phyloP scores from a whole-genome alignment of 768 basidiomycete genomes.

The Leccinum longicurvipes region DNA sequence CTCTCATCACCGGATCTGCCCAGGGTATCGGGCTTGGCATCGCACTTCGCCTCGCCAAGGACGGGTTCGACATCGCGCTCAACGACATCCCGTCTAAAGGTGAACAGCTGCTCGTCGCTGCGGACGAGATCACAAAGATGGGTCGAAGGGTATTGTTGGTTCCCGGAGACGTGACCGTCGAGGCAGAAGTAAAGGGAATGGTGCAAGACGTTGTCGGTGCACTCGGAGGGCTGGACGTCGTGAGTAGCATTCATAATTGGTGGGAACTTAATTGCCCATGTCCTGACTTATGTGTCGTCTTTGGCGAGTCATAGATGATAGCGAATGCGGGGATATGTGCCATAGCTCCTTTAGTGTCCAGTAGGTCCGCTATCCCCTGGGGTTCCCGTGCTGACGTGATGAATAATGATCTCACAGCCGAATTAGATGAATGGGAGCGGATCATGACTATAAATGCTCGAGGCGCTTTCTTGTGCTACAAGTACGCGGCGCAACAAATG shows the following conservation, averaged over 20 bases:
- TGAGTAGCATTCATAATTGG: not conserved
- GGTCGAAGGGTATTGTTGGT: constrained; percentile 12
- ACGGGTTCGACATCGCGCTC: constrained; percentile 26
- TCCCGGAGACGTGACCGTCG: constrained; percentile 7
- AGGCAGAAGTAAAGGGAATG: constrained; percentile 4
- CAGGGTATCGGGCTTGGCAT: constrained; percentile 24
- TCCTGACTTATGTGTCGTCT: not conserved
- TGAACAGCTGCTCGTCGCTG: constrained; percentile 2
- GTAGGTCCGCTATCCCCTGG: not conserved
- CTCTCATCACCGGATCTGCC: constrained; percentile 29
- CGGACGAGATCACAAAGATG: constrained; percentile 2
- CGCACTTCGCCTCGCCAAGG: constrained; percentile 14
- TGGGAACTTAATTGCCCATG: not conserved
- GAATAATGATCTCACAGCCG: not conserved
- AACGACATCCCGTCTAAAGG: constrained; percentile 24
- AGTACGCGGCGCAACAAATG: not conserved
- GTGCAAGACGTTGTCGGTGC: not conserved
- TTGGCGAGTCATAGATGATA: constrained; percentile 4
- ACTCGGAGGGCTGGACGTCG: constrained; percentile 4
- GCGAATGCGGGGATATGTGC: constrained; percentile 9
- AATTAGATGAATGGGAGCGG: not conserved
- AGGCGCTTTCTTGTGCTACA: not conserved
- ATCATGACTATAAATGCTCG: not conserved
- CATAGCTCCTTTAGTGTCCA: not conserved
- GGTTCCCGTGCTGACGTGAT: not conserved